A percentile compares a stretch with the other conserved stretches of the same genome.
phyloP scores from a whole-genome alignment of 2,329 filamentous ascomycete genomes.

The Emmonsiellopsis sp. region DNA sequence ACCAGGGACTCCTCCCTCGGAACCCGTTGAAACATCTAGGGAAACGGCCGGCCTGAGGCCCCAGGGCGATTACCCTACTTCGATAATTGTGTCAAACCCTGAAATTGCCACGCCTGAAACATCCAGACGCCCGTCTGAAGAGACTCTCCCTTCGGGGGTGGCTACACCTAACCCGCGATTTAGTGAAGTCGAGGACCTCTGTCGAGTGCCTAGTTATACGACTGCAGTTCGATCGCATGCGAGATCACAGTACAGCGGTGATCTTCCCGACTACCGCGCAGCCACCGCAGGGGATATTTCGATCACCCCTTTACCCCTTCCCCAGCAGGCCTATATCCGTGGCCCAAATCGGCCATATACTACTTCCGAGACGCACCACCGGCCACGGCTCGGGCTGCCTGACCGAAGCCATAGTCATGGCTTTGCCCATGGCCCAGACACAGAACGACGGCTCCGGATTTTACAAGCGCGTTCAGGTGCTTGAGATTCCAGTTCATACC shows the following conservation, averaged over 20 bases:
- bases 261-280: slow-evolving; percentile 58
- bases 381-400: slow-evolving; percentile 16
- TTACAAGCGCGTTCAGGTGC: slow-evolving; percentile 29
- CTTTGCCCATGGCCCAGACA: slow-evolving; percentile 21
- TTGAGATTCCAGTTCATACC: slow-evolving; percentile 8
- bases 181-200: slow-evolving; percentile 54
- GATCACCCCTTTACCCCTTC: neutral
- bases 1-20: slow-evolving; percentile 4
- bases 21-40: slow-evolving; percentile 4
- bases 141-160: slow-evolving; percentile 34
- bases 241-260: slow-evolving; percentile 41
- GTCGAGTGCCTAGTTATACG: slow-evolving; percentile 66
- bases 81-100: slow-evolving; percentile 22
- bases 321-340: neutral
- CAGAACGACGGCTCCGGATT: slow-evolving; percentile 30
- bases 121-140: slow-evolving; percentile 39
- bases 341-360: neutral
- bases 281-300: slow-evolving; percentile 7
- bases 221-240: slow-evolving; percentile 61
- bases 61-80: slow-evolving; percentile 8
- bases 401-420: slow-evolving; percentile 16
- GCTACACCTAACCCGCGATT: slow-evolving; percentile 35
- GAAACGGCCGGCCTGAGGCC: slow-evolving; percentile 16
- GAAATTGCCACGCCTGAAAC: slow-evolving; percentile 25
- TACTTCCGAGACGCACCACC: slow-evolving; percentile 17